Conservation (phyloP, 495 filamentous ascomycete genomes). For the Penicillium macrosclerotiorum region DNA sequence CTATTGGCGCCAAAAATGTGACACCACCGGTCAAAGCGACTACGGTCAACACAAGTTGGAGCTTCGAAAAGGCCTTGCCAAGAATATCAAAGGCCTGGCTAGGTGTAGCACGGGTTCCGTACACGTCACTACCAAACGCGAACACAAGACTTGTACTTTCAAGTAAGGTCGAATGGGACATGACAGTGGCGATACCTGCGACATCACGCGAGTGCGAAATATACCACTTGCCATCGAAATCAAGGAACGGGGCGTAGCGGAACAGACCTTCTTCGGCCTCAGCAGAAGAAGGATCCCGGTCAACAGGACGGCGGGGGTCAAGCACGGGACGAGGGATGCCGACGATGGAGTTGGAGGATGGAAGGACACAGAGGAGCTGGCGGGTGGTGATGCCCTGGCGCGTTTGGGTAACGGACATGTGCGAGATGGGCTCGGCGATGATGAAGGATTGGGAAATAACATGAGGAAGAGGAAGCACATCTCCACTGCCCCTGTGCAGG, state of each 20-base stretch:
- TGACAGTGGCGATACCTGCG: conserved; percentile 66
- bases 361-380: conserved; percentile 74
- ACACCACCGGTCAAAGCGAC: conserved; percentile 73
- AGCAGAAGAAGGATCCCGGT: conserved; percentile 72
- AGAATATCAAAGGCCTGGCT: conserved; percentile 88
- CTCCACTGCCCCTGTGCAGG: conserved; percentile 48
- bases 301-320: conserved; percentile 85
- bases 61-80: conserved; percentile 87
- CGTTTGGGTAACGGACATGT: conserved; percentile 82
- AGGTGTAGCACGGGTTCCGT: conserved; percentile 78
- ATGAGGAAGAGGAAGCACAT: conserved; percentile 53
- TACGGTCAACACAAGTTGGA: conserved; percentile 80
- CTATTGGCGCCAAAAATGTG: conserved; percentile 77
- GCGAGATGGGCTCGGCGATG: conserved; percentile 70
- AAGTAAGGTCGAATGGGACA: conserved; percentile 72
- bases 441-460: conserved; percentile 77
- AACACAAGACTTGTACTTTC: conserved; percentile 93
- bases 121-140: conserved; percentile 84
- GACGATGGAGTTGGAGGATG: conserved; percentile 66
- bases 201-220: conserved; percentile 83
- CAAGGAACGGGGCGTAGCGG: conserved; percentile 69
- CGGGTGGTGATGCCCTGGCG: conserved; percentile 89
- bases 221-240: conserved; percentile 79
- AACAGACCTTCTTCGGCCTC: conserved; percentile 84
- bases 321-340: conserved; percentile 75